These are phyloP conservation scores for Suhomyces wounanorum DNA, from an alignment of 1,139 yeast species.

Conservation along the genomic window DNA sequence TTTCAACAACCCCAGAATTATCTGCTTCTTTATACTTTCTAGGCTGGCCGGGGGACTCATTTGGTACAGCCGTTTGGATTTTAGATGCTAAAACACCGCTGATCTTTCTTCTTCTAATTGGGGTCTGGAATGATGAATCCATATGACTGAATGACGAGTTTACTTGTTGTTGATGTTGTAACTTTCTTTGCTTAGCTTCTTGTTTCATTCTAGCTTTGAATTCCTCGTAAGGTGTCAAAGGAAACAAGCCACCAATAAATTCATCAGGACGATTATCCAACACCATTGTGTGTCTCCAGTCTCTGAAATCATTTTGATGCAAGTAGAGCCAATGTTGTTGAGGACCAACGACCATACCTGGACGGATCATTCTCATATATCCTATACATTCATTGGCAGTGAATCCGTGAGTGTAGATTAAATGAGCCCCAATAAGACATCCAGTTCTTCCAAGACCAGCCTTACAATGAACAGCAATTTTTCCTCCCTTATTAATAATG, in stretches of 20 bases:
- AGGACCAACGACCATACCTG: constrained; percentile 99
- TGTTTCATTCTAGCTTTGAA: constrained; percentile 50
- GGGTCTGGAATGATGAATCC: constrained; percentile 62
- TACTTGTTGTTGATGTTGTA: constrained; percentile 34
- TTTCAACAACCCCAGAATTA: constrained; percentile 29
- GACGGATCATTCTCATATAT: constrained; percentile 92
- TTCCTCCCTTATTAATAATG: constrained; percentile 79
- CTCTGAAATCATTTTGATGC: constrained; percentile 93
- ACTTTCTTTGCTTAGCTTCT: constrained; percentile 46
- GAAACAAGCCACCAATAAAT: constrained; percentile 73
- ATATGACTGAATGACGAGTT: constrained; percentile 34
- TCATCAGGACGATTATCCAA: constrained; percentile 69
- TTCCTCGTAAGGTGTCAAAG: constrained; percentile 64
- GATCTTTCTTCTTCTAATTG: constrained; percentile 68
- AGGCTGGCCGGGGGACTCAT: constrained; percentile 96
- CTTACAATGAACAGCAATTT: constrained; percentile 96
- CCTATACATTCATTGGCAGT: constrained; percentile 97
- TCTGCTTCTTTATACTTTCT: constrained; percentile 59
- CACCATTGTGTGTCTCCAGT: constrained; percentile 95
- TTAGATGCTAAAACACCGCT: constrained; percentile 71
- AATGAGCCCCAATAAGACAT: constrained; percentile 94
- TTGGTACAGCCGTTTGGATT: constrained; percentile 79
- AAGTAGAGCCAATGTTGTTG: constrained; percentile 98
- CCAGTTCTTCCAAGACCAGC: constrained; percentile 99
- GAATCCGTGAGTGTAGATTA: constrained; percentile 93